Conservation (phyloP, 2,329 filamentous ascomycete genomes). For the Pezizomycotina sp. region DNA sequence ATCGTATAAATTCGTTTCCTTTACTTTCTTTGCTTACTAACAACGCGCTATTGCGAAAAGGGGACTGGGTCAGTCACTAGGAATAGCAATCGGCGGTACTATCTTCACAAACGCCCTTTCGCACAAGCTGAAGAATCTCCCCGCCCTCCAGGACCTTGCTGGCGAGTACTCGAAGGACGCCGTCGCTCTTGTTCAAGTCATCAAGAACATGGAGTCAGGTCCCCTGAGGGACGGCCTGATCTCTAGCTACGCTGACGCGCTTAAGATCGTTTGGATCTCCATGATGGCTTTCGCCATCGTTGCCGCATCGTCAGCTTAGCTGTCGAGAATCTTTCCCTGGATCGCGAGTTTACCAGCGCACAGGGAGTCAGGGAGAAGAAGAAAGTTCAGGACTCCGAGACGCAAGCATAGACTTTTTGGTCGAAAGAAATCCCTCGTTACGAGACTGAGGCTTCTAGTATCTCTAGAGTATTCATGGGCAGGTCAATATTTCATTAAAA, state of each 20-base stretch:
- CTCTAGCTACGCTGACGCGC: constrained; percentile 38
- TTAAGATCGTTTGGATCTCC: constrained; percentile 41
- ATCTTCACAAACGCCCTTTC: constrained; percentile 52
- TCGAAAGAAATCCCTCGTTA: no score
- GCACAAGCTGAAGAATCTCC: constrained; percentile 35
- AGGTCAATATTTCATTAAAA: no score
- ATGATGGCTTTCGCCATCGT: constrained; percentile 38
- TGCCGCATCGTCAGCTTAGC: constrained; percentile 38
- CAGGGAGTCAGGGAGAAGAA: constrained; percentile 34
- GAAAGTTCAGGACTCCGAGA: constrained; percentile 18
- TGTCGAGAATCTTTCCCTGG: constrained; percentile 37
- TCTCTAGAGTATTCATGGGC: no score
- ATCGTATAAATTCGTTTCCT: no score
- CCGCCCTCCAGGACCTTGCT: constrained; percentile 34
- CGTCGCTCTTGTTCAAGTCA: constrained; percentile 41
- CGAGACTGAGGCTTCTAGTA: no score
- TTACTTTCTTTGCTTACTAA: no score
- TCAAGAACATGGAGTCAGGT: constrained; percentile 37
- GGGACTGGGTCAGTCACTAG: constrained; percentile 47
- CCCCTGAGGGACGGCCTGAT: constrained; percentile 32
- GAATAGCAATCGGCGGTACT: constrained; percentile 50
- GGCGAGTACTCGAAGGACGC: constrained; percentile 40
- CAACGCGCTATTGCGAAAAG: no score
- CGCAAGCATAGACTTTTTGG: no score
- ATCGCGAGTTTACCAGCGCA: constrained; percentile 34